These are phyloP conservation scores for Vicia villosa DNA, from an alignment of 306 rosid species.

Conservation along the genomic window DNA sequence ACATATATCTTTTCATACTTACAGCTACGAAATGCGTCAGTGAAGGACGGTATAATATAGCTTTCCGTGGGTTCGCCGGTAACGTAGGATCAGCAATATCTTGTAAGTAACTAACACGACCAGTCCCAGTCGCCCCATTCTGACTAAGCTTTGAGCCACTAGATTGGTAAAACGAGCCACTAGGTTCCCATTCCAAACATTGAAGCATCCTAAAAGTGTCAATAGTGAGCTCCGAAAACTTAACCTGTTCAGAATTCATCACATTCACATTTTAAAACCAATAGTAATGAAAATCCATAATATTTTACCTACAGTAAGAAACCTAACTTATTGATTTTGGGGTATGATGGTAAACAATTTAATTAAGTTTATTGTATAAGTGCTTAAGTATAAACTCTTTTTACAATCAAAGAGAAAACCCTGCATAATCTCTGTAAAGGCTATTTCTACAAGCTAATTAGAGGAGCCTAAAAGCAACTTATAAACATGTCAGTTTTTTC, in stretches of 20 bases:
- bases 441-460: neutral
- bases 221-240: slow-evolving; percentile 86
- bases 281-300: slow-evolving; percentile 21
- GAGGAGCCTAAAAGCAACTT: neutral
- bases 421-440: neutral
- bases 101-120: slow-evolving; percentile 69
- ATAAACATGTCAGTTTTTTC: neutral
- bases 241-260: slow-evolving; percentile 60
- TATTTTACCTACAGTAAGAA: slow-evolving; percentile 11
- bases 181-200: slow-evolving; percentile 96
- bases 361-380: neutral
- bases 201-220: slow-evolving; percentile 99
- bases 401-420: neutral
- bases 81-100: slow-evolving; percentile 91
- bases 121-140: slow-evolving; percentile 63
- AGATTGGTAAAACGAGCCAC: slow-evolving; percentile 84
- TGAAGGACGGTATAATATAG: slow-evolving; percentile 82
- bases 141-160: slow-evolving; percentile 59
- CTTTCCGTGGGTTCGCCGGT: slow-evolving; percentile 88
- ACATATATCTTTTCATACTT: slow-evolving; percentile 46
- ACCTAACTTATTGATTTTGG: neutral
- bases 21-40: slow-evolving; percentile 89
- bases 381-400: neutral
- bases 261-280: slow-evolving; percentile 20
- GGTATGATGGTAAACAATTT: neutral